Percentiles rank a stretch among this genome's conserved stretches.
These are phyloP conservation scores for Hymenoscyphus repandus DNA, from an alignment of 2,329 filamentous ascomycete genomes.

Conservation along the genomic window DNA sequence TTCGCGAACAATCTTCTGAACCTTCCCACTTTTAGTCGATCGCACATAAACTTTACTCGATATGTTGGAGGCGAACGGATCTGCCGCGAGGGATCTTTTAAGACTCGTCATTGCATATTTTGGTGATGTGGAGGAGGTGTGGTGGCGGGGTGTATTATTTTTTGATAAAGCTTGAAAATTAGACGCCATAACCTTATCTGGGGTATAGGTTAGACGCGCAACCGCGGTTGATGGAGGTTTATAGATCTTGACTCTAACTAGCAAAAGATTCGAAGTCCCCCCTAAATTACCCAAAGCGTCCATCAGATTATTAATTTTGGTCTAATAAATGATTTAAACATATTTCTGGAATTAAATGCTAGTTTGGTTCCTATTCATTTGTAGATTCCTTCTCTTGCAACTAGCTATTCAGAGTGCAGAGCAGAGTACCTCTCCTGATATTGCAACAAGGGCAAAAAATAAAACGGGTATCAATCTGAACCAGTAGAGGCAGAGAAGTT, in stretches of 20 bases:
- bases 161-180: neutral
- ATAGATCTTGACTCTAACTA: too few species aligned
- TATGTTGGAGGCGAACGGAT: slow-evolving; percentile 63
- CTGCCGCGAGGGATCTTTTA: slow-evolving; percentile 50
- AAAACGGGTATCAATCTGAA: neutral
- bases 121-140: neutral
- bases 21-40: slow-evolving; percentile 91
- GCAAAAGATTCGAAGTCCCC: too few species aligned
- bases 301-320: too few species aligned
- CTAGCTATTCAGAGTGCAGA: too few species aligned
- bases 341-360: too few species aligned
- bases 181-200: neutral
- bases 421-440: too few species aligned
- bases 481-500: neutral
- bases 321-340: too few species aligned
- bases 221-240: neutral
- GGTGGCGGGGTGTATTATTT: neutral
- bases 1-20: slow-evolving; percentile 97
- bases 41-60: slow-evolving; percentile 95
- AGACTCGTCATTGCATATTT: slow-evolving; percentile 54
- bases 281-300: too few species aligned
- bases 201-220: neutral
- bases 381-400: too few species aligned
- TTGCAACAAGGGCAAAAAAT: neutral
- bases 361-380: too few species aligned